Conservation (phyloP, 1,284 basidiomycete species). For the Caloboletus firmus region DNA sequence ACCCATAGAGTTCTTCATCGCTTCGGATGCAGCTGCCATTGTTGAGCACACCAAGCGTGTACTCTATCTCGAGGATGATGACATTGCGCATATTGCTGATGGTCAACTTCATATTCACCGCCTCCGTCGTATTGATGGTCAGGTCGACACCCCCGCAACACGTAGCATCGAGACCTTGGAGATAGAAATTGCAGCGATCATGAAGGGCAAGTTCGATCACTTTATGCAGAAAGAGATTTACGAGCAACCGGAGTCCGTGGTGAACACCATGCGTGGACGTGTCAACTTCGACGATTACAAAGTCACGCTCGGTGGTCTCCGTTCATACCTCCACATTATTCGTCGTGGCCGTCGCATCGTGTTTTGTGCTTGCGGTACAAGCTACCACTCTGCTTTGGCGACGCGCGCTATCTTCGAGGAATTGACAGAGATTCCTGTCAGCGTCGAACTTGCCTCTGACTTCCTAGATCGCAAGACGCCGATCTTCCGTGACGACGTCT, state of each 20-base stretch:
- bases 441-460: constrained; percentile 96
- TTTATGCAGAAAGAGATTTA: constrained; percentile 99
- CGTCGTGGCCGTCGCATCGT: constrained; percentile 93
- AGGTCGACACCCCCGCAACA: constrained; percentile 63
- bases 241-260: constrained; percentile 99
- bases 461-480: constrained; percentile 99
- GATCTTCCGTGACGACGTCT: constrained; percentile 98
- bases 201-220: constrained; percentile 99
- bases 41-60: constrained; percentile 99
- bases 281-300: constrained; percentile 96
- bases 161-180: constrained; percentile 98
- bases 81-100: constrained; percentile 96
- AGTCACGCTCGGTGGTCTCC: constrained; percentile 94
- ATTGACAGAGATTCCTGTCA: constrained; percentile 97
- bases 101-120: constrained; percentile 99
- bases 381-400: constrained; percentile 96
- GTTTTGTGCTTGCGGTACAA: constrained; percentile 97
- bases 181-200: constrained; percentile 98
- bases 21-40: constrained; percentile 95
- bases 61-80: constrained; percentile 98
- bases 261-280: constrained; percentile 99
- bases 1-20: constrained; percentile 99
- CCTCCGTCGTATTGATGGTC: constrained; percentile 81
- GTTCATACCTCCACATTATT: constrained; percentile 94
- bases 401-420: constrained; percentile 99